Conservation (phyloP, 768 basidiomycete species). For the Termitomyces sp. region DNA sequence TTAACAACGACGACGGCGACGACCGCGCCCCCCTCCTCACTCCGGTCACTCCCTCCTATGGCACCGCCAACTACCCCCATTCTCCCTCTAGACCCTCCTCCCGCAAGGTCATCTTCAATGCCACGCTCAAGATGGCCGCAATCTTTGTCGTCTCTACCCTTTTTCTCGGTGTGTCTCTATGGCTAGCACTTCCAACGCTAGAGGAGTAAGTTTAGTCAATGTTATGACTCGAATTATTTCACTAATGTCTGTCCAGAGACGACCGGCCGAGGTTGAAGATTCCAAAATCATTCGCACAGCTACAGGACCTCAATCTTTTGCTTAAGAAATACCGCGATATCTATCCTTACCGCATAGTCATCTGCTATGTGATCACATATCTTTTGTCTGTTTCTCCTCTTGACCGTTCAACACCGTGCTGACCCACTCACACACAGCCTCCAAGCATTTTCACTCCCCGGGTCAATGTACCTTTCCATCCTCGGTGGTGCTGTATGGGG, state of each 20-base stretch:
- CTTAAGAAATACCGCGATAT: conserved; percentile 91
- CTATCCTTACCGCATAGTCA: conserved; percentile 79
- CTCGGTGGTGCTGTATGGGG: conserved; percentile 97
- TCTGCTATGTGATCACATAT: conserved; percentile 88
- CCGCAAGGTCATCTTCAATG: conserved; percentile 66
- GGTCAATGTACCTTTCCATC: conserved; percentile 97
- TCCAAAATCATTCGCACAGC: conserved; percentile 84
- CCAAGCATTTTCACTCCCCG: conserved; percentile 94
- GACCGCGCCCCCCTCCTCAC: conserved; percentile 40
- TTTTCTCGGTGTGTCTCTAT: conserved; percentile 75
- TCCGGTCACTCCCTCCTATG: conserved; percentile 48
- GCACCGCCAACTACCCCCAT: conserved; percentile 39
- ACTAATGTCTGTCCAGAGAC: conserved; percentile 38
- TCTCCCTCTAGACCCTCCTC: conserved; percentile 40
- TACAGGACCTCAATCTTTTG: conserved; percentile 80
- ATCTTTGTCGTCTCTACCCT: conserved; percentile 71
- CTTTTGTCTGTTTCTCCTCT: conserved; percentile 68
- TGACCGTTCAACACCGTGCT: conserved; percentile 1
- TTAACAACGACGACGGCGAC: conserved; percentile 34
- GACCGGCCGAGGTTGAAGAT: conserved; percentile 77
- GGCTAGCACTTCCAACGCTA: conserved; percentile 74
- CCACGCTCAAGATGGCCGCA: conserved; percentile 78
- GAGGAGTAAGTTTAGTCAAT: conserved; percentile 55
- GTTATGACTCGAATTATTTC: background rate
- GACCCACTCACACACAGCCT: conserved; percentile 45